Evolutionary conservation across 495 filamentous ascomycete genomes (phyloP).

Genomic region (Hyaloscypha variabilis): DNA sequence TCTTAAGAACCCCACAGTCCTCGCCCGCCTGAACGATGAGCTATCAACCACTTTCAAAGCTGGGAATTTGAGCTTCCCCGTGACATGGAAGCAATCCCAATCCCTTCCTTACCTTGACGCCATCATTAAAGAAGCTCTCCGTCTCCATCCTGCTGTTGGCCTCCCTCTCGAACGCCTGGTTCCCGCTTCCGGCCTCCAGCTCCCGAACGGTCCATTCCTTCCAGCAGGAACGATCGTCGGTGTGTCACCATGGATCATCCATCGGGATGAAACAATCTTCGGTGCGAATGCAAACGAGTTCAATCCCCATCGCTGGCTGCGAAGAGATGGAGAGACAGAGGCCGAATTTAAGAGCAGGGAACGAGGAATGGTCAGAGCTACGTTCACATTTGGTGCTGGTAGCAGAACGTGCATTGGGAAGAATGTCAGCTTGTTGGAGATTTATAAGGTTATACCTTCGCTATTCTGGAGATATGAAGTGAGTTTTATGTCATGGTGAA

Average conservation of each 20-base stretch:
- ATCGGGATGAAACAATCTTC: constrained; percentile 51
- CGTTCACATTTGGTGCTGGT: constrained; percentile 45
- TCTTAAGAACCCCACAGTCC: constrained; percentile 46
- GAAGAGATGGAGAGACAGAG: constrained; percentile 31
- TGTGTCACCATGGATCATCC: constrained; percentile 55
- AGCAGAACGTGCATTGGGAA: constrained; percentile 44
- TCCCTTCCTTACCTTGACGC: constrained; percentile 63
- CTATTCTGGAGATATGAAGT: constrained; percentile 36
- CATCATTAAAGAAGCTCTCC: constrained; percentile 69
- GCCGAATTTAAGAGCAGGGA: constrained; percentile 34
- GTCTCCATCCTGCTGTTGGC: constrained; percentile 64
- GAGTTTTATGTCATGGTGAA: neutral
- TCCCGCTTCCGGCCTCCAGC: constrained; percentile 52
- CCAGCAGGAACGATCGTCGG: constrained; percentile 54
- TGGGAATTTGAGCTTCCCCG: constrained; percentile 29
- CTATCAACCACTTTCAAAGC: constrained; percentile 7
- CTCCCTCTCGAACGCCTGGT: constrained; percentile 67
- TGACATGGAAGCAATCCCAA: neutral
- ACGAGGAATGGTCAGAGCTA: constrained; percentile 34
- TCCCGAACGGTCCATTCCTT: constrained; percentile 47
- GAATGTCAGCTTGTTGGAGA: constrained; percentile 42
- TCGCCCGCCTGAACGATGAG: constrained; percentile 26
- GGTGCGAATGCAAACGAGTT: constrained; percentile 54
- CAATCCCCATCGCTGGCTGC: constrained; percentile 58
- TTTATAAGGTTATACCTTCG: constrained; percentile 47